Base-by-base conservation (phyloP, 345 rosid species). In the Balakata baccata region DNA sequence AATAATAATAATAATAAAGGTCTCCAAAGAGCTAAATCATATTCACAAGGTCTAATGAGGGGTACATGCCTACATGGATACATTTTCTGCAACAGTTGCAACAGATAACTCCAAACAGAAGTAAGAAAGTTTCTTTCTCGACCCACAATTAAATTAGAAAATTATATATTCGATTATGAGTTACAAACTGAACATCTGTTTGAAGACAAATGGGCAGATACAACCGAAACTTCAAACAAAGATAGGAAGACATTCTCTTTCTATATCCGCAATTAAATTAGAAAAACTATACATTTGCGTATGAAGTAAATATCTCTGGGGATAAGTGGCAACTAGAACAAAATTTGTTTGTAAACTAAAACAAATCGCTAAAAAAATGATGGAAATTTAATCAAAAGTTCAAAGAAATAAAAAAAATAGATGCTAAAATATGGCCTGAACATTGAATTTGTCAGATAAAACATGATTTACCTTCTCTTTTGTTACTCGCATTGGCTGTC, bases 221-320 rank as follows among this genome's bases (percentile, higher is more conserved):
- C 29, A 57, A 14, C n/a, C 5, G 34, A 29, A 57, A 57, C 37
- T 37, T 20, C 46, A 37, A 59, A 59, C 11, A 29, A 34, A 29
- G 34, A 29, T 29, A 1, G n/a, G 14, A 23, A 23, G 12, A 43
- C 5, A 59, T 41, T 39, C 46, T 29, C 11, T 23, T 7, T 16
- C 74, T 45, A 58, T 71, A 58, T 71, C 65, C 23, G 56, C 64
- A 18, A 29, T 45, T 60, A 18, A 4, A 71, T 29, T 60, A 29
- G 41, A 71, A 50, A 54, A 38, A 29, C 52, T 20, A 37, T 37
- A 45, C 56, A 45, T 17, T 23, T 2, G 25, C 46, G n/a, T 54
- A 52, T 53, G 47, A 69, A 70, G 22, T 45, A 46, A 25, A 46
- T 29, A 51, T 17, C 18, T 45, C 65, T 16, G 18, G 45, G 9